These are phyloP conservation scores for Eucalyptus urophylla DNA, from an alignment of 345 rosid species.

Conservation along the genomic window DNA sequence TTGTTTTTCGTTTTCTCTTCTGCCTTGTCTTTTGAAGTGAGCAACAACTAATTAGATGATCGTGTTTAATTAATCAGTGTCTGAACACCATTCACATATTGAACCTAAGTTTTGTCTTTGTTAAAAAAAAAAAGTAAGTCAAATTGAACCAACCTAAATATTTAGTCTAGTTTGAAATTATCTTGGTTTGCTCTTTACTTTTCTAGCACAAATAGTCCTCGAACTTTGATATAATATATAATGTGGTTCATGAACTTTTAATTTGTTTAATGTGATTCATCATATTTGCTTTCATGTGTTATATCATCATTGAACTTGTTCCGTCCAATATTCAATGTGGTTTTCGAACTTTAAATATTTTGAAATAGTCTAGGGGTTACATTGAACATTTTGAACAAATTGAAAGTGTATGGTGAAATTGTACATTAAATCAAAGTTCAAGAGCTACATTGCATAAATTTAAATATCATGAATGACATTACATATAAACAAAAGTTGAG, in stretches of 20 bases:
- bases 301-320: fast-evolving
- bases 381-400: fast-evolving
- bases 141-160: fast-evolving
- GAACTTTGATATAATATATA: fast-evolving
- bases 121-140: too few species aligned
- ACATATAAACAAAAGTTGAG: fast-evolving
- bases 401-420: fast-evolving
- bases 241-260: fast-evolving
- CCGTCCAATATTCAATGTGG: fast-evolving
- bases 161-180: not conserved
- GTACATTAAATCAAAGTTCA: fast-evolving
- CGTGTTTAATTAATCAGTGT: not conserved
- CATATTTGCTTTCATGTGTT: fast-evolving
- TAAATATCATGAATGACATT: too few species aligned
- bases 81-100: not conserved
- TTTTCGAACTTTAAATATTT: too few species aligned
- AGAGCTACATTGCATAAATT: not conserved
- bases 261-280: fast-evolving
- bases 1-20: fast-evolving
- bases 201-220: too few species aligned
- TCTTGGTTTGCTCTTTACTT: not conserved
- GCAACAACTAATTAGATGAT: not conserved
- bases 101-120: not conserved
- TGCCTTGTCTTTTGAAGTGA: not conserved
- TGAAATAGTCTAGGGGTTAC: fast-evolving